These are phyloP conservation scores for Hymenochaete sp. DNA, from an alignment of 1,284 basidiomycete species.

Conservation along the genomic window DNA sequence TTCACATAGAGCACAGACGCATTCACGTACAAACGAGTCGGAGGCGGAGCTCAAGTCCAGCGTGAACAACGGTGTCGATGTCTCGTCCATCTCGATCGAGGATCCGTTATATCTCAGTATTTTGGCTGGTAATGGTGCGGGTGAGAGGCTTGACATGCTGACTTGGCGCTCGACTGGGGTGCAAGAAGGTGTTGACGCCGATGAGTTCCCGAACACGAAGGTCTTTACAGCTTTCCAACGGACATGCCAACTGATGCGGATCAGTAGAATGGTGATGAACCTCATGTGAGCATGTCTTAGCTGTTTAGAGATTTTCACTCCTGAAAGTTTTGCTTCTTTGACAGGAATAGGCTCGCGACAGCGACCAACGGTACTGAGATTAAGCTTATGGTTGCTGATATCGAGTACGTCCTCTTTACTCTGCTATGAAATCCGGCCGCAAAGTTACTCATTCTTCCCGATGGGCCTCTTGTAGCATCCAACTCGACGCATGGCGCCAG, in stretches of 20 bases:
- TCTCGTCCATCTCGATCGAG: constrained; percentile 7
- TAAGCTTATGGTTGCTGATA: constrained; percentile 41
- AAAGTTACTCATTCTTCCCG: not conserved
- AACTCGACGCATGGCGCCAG: constrained; percentile 54
- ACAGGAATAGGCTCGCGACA: constrained; percentile 36
- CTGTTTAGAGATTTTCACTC: not conserved
- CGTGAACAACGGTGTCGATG: not conserved
- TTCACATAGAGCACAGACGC: not conserved
- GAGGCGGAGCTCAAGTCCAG: not conserved
- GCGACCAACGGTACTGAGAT: constrained; percentile 31
- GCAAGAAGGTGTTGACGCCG: not conserved
- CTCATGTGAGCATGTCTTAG: constrained; percentile 39
- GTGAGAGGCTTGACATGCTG: constrained; percentile 8
- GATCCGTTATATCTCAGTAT: constrained; percentile 12
- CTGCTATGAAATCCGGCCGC: not conserved
- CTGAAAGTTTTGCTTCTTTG: not conserved
- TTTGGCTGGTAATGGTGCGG: not conserved
- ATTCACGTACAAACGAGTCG: no score
- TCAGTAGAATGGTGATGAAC: constrained; percentile 49
- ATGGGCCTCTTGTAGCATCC: constrained; percentile 32
- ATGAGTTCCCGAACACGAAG: constrained; percentile 20
- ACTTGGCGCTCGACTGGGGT: constrained; percentile 8
- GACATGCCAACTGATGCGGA: constrained; percentile 45
- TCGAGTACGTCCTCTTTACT: constrained; percentile 35
- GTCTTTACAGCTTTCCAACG: constrained; percentile 45